Evolutionary conservation across 192 early-diverging fungal genomes (phyloP).

Genomic region (Coemansia sp.): DNA sequence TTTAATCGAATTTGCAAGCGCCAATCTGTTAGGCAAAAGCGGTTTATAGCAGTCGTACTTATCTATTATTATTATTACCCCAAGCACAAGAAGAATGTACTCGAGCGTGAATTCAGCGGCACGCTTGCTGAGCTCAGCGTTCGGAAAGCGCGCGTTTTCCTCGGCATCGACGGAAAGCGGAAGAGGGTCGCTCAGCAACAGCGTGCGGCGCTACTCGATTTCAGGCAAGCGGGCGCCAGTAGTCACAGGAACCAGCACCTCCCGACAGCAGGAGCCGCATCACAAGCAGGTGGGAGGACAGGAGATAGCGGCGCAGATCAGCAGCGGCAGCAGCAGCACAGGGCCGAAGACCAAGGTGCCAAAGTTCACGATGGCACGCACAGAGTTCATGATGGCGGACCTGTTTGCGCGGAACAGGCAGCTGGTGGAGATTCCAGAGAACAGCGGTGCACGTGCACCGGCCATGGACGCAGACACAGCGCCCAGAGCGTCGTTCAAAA

Average conservation of each 20-base stretch:
- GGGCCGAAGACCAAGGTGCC: conserved; percentile 29
- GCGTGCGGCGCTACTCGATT: conserved; percentile 38
- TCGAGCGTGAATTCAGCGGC: conserved; percentile 5
- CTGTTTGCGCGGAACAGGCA: conserved; percentile 48
- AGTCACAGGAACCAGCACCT: not conserved
- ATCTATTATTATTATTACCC: too few relatives aligned
- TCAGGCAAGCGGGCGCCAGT: conserved; percentile 33
- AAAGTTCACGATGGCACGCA: conserved; percentile 43
- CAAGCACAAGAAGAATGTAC: not conserved
- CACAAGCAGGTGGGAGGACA: not conserved
- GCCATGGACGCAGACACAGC: conserved; percentile 2
- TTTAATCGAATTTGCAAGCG: too few relatives aligned
- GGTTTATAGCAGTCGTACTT: not conserved
- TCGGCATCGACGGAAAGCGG: conserved; percentile 5
- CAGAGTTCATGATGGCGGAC: conserved; percentile 41
- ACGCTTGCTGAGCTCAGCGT: conserved; percentile 5
- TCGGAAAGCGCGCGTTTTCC: conserved; percentile 18
- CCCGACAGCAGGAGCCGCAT: conserved; percentile 12
- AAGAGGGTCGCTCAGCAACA: not conserved
- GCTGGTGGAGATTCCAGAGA: conserved; percentile 15
- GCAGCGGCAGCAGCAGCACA: conserved; percentile 4
- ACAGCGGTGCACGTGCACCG: not conserved
- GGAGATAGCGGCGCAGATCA: not conserved
- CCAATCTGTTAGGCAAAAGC: not conserved
- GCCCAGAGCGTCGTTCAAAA: conserved; percentile 33